phyloP scores from a whole-genome alignment of 2,329 filamentous ascomycete genomes.

The Berkeleyomyces basicola region DNA sequence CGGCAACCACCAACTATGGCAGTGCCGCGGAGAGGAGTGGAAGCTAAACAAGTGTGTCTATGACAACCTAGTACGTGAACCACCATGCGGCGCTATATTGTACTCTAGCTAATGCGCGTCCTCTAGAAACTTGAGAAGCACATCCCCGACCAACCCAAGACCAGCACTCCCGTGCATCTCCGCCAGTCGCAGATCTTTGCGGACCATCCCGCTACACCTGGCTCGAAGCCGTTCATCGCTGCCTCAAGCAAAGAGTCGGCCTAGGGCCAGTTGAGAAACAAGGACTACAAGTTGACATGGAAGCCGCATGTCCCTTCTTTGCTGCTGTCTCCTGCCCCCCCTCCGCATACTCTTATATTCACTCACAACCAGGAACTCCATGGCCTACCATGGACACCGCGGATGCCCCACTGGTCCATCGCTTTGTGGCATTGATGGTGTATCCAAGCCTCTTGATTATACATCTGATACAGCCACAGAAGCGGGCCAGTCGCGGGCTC shows the following conservation, averaged over 20 bases:
- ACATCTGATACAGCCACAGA: not conserved
- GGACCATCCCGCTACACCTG: conserved; percentile 30
- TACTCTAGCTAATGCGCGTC: not conserved
- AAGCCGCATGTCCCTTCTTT: not conserved
- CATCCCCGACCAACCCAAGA: conserved; percentile 56
- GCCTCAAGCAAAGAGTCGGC: conserved; percentile 20
- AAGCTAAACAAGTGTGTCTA: conserved; percentile 90
- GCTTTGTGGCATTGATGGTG: not conserved
- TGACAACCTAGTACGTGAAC: conserved; percentile 66
- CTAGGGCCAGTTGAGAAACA: not conserved
- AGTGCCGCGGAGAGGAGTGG: conserved; percentile 78
- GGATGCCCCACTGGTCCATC: not conserved
- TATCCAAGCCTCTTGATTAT: not conserved
- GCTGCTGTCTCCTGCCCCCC: not conserved
- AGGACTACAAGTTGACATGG: not conserved
- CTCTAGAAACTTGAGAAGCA: conserved; percentile 65
- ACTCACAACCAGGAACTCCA: not conserved
- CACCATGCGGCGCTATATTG: not conserved
- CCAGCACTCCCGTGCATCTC: conserved; percentile 57
- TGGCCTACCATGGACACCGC: not conserved
- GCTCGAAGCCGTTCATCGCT: conserved; percentile 28
- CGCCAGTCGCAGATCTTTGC: conserved; percentile 47
- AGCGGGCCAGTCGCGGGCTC: not conserved
- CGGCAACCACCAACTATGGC: conserved; percentile 96
- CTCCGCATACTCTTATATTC: not conserved